Conservation (phyloP, 352 stramenopile genomes). For the Phytophthora pini region DNA sequence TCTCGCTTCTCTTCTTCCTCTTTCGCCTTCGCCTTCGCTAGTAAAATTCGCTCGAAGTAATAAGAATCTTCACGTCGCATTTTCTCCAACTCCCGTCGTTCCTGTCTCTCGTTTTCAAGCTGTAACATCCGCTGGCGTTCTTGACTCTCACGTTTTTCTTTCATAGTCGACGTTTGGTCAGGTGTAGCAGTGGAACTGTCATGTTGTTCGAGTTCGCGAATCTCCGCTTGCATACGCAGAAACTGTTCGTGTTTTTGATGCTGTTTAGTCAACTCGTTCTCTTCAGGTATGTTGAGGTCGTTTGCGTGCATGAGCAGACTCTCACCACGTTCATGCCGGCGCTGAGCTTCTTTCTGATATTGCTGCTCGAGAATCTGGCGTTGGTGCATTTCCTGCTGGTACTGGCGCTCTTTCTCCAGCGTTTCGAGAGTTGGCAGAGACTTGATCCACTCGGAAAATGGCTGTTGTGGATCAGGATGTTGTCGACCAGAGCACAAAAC, state of each 20-base stretch:
- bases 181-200: neutral
- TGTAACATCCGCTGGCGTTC: conserved; percentile 36
- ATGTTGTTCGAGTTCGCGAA: conserved; percentile 30
- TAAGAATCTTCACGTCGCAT: conserved; percentile 68
- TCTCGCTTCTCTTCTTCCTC: conserved; percentile 29
- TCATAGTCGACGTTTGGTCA: conserved; percentile 4
- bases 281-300: conserved; percentile 45
- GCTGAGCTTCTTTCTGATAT: conserved; percentile 47
- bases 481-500: conserved; percentile 48
- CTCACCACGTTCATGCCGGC: conserved; percentile 50
- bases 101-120: conserved; percentile 33
- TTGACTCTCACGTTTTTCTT: conserved; percentile 36
- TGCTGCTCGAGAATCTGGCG: conserved; percentile 52
- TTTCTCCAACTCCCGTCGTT: conserved; percentile 41
- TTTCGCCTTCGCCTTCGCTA: conserved; percentile 37
- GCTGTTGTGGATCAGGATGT: conserved; percentile 50
- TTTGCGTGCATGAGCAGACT: conserved; percentile 45
- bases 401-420: conserved; percentile 39
- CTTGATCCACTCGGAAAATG: conserved; percentile 58
- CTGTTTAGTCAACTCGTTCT: conserved; percentile 36
- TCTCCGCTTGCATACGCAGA: conserved; percentile 35
- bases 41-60: conserved; percentile 56
- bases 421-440: conserved; percentile 67
- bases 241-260: conserved; percentile 41
- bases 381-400: conserved; percentile 47